Evolutionary conservation across 306 rosid species (phyloP).

Genomic region (Inga oerstediana): DNA sequence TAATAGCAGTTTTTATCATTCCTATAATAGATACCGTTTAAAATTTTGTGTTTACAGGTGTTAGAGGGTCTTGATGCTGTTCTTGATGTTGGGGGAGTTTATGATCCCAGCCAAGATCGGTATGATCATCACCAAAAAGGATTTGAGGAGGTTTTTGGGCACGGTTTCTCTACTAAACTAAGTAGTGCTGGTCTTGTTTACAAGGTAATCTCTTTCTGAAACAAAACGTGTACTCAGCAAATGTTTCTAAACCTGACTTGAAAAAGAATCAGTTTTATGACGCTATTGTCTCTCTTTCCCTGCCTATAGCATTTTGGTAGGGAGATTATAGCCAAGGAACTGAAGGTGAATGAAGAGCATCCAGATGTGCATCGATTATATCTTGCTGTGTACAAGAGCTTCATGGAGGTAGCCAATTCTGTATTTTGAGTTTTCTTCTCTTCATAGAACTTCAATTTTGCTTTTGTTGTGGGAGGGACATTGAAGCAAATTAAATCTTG

Average conservation of each 20-base stretch:
- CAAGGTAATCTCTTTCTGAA: constrained; percentile 55
- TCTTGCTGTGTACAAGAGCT: constrained; percentile 90
- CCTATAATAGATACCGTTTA: neutral
- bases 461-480: constrained; percentile 21
- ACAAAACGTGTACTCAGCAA: neutral
- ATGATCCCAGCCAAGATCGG: constrained; percentile 73
- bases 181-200: constrained; percentile 97
- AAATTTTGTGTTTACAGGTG: constrained; percentile 54
- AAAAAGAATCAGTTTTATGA: constrained; percentile 6
- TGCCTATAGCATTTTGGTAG: constrained; percentile 81
- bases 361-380: constrained; percentile 71
- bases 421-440: neutral
- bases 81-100: constrained; percentile 97
- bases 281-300: neutral
- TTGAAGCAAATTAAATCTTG: constrained; percentile 10
- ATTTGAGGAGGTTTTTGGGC: constrained; percentile 86
- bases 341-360: constrained; percentile 76
- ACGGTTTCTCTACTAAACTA: constrained; percentile 87
- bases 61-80: constrained; percentile 90
- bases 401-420: constrained; percentile 81
- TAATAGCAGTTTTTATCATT: neutral
- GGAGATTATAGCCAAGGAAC: constrained; percentile 94
- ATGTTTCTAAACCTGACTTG: neutral
- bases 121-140: constrained; percentile 99
- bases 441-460: neutral